phyloP scores from a whole-genome alignment of 1,284 basidiomycete species.

The Waitea zeae region DNA sequence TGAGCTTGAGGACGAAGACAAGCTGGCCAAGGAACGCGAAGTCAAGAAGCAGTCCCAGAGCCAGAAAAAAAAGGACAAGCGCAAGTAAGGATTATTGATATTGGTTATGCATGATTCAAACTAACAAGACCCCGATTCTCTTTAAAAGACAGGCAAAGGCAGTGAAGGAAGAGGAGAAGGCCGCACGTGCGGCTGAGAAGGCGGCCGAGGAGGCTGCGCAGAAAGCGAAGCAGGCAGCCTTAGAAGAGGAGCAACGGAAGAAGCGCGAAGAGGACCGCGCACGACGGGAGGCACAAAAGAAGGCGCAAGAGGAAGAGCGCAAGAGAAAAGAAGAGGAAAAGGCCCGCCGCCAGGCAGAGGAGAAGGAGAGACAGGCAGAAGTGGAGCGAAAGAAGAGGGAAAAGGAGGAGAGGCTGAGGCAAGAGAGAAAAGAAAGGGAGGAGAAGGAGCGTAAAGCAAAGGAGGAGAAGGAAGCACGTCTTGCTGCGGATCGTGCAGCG shows the following conservation, averaged over 20 bases:
- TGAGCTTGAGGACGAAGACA: conserved; percentile 84
- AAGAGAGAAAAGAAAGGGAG: conserved; percentile 49
- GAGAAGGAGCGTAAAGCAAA: conserved; percentile 39
- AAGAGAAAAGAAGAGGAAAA: conserved; percentile 65
- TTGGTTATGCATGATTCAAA: conserved; percentile 1
- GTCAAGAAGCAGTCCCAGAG: conserved; percentile 92
- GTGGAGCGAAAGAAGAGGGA: conserved; percentile 43
- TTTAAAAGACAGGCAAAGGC: conserved; percentile 66
- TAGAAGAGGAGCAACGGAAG: conserved; percentile 46
- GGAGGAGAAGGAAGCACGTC: conserved; percentile 36
- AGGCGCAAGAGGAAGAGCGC: conserved; percentile 66
- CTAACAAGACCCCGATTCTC: background rate
- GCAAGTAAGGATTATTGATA: conserved; percentile 35
- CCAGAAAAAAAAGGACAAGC: conserved; percentile 99
- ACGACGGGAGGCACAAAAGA: conserved; percentile 58
- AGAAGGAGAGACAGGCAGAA: conserved; percentile 46
- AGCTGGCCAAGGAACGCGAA: conserved; percentile 65
- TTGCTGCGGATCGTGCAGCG: conserved; percentile 34
- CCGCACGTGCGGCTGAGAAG: conserved; percentile 63
- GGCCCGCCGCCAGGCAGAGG: conserved; percentile 53
- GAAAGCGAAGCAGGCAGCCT: conserved; percentile 47
- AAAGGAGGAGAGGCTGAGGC: conserved; percentile 45
- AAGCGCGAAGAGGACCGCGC: conserved; percentile 58
- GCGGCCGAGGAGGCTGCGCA: conserved; percentile 64
- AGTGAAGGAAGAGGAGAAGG: conserved; percentile 82